Percentiles rank a stretch among this genome's conserved stretches.
Conservation (phyloP, 306 rosid genomes). For the Dalbergia oliveri region DNA sequence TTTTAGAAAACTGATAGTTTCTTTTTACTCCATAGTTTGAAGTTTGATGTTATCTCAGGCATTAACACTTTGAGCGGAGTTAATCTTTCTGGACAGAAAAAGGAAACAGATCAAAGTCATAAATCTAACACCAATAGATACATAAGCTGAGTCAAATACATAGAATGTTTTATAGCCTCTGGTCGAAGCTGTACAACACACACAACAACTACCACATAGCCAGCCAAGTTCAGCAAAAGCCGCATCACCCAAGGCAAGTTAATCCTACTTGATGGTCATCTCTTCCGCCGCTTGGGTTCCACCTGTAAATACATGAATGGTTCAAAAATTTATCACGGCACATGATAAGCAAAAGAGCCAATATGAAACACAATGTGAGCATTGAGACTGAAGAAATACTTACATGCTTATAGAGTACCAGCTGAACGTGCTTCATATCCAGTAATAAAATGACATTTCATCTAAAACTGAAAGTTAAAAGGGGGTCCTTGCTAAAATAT, state of each 20-base stretch:
- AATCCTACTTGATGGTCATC: conserved; percentile 48
- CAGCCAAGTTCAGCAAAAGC: conserved; percentile 34
- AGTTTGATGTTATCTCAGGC: conserved; percentile 44
- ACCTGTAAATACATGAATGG: conserved; percentile 56
- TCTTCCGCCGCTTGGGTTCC: conserved; percentile 78
- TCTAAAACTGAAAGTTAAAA: too few relatives aligned
- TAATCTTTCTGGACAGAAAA: conserved; percentile 33
- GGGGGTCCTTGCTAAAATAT: too few relatives aligned
- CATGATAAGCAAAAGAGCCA: background rate
- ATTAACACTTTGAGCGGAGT: conserved; percentile 41
- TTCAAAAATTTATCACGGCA: conserved; percentile 1
- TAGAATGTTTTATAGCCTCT: conserved; percentile 49
- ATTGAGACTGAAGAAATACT: too few relatives aligned
- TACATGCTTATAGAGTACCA: too few relatives aligned
- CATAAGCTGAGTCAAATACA: conserved; percentile 57
- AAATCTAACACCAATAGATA: conserved; percentile 49
- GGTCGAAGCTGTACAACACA: conserved; percentile 58
- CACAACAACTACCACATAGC: conserved; percentile 40
- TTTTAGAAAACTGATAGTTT: conserved; percentile 26
- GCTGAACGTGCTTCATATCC: too few relatives aligned
- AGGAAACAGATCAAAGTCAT: conserved; percentile 43
- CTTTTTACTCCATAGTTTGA: conserved; percentile 30
- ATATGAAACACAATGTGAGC: background rate
- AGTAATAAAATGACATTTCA: too few relatives aligned
- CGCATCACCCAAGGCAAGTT: conserved; percentile 18